phyloP scores from a whole-genome alignment of 106 monocot species.

The Dactylorhiza incarnata region DNA sequence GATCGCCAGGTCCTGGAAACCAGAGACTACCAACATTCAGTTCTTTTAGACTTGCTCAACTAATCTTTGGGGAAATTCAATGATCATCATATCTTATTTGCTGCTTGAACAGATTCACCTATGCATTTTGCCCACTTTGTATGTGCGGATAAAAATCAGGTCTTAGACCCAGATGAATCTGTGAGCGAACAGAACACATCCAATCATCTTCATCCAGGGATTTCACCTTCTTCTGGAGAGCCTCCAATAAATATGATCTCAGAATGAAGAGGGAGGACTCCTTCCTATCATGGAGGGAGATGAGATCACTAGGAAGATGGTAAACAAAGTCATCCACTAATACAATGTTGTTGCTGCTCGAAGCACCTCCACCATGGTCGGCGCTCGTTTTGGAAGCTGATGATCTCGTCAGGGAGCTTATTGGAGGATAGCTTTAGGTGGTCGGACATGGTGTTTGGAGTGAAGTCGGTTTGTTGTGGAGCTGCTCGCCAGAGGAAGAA shows the following conservation, averaged over 20 bases:
- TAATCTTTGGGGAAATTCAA: too few relatives aligned
- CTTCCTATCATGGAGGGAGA: conserved; percentile 61
- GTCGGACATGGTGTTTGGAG: too few relatives aligned
- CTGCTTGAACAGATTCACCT: too few relatives aligned
- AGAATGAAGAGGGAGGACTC: conserved; percentile 69
- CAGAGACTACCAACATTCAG: too few relatives aligned
- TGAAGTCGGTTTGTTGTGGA: too few relatives aligned
- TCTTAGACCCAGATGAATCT: conserved; percentile 64
- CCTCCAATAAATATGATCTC: conserved; percentile 64
- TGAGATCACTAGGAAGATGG: conserved; percentile 49
- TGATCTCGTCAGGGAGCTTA: conserved; percentile 91
- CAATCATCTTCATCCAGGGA: conserved; percentile 84
- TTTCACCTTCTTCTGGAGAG: conserved; percentile 71
- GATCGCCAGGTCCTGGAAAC: too few relatives aligned
- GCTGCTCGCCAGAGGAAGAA: too few relatives aligned
- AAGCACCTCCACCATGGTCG: conserved; percentile 35
- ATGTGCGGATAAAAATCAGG: too few relatives aligned
- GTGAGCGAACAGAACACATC: conserved; percentile 78
- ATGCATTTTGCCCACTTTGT: too few relatives aligned
- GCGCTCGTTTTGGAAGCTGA: conserved; percentile 64
- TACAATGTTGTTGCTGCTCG: conserved; percentile 23
- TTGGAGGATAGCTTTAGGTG: too few relatives aligned
- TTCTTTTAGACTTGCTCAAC: too few relatives aligned
- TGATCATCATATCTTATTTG: too few relatives aligned
- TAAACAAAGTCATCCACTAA: conserved; percentile 35